These are phyloP conservation scores for Pisolithus marmoratus DNA, from an alignment of 768 basidiomycete genomes.

Conservation along the genomic window DNA sequence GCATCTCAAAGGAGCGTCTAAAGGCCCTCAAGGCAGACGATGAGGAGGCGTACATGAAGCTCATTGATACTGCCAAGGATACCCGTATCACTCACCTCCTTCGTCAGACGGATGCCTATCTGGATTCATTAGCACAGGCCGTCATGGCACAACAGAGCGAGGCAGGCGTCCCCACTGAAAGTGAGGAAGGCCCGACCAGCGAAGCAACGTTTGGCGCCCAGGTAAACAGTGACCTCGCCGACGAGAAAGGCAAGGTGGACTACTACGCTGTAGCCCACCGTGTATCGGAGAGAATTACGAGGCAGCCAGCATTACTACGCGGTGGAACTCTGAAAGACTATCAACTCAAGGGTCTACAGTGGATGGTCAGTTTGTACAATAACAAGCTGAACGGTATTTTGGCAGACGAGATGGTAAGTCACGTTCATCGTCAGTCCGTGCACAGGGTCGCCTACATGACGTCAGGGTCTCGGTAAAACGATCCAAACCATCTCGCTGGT, in stretches of 20 bases:
- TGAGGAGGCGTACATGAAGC: conserved; percentile 99
- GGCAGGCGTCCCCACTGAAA: conserved; percentile 46
- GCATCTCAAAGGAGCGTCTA: conserved; percentile 95
- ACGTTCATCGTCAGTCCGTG: background rate
- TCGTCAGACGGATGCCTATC: conserved; percentile 88
- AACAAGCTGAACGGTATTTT: conserved; percentile 93
- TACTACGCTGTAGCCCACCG: conserved; percentile 96
- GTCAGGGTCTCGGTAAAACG: conserved; percentile 89
- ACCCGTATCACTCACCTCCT: conserved; percentile 96
- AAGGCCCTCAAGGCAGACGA: conserved; percentile 97
- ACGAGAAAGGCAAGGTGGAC: conserved; percentile 74
- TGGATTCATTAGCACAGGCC: conserved; percentile 92
- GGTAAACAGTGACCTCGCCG: conserved; percentile 51
- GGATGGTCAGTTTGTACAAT: conserved; percentile 98
- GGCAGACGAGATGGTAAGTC: conserved; percentile 84
- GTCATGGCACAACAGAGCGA: conserved; percentile 91
- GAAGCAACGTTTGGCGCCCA: conserved; percentile 92
- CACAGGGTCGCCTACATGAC: background rate
- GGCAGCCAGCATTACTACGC: conserved; percentile 67
- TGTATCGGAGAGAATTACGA: conserved; percentile 78
- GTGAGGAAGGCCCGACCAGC: conserved; percentile 68
- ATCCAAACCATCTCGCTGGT: conserved; percentile 95
- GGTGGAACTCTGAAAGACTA: conserved; percentile 94
- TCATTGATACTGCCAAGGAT: conserved; percentile 98
- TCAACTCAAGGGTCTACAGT: conserved; percentile 91